A percentile compares a stretch with the other conserved stretches of the same genome.
Conservation (phyloP, 202 grass and related monocot genomes). For the Brachypodium distachyon region DNA sequence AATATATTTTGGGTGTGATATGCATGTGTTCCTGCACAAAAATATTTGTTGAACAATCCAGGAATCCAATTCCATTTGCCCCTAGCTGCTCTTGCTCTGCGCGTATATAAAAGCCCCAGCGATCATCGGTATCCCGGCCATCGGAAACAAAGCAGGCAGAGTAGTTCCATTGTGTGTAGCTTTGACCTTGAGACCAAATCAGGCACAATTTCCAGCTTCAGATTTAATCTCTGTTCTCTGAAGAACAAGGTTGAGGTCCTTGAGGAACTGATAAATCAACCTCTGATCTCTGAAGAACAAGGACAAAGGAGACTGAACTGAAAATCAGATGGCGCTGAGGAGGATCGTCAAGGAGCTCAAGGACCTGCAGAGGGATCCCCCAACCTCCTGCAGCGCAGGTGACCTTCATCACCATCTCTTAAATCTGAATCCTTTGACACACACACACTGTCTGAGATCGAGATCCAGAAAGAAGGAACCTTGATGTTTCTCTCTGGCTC, state of each 20-base stretch:
- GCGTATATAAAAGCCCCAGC: background rate
- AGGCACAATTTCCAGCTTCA: background rate
- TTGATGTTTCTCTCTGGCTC: too few species aligned
- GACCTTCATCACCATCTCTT: background rate
- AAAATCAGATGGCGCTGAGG: slow-evolving; percentile 67
- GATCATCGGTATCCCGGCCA: background rate
- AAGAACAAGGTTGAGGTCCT: background rate
- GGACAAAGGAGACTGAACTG: too few species aligned
- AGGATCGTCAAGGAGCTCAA: slow-evolving; percentile 76
- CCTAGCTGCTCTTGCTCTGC: background rate
- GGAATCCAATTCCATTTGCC: slow-evolving; percentile 44
- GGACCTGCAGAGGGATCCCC: slow-evolving; percentile 78
- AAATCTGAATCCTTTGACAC: background rate
- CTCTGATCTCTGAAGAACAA: too few species aligned
- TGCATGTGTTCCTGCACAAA: background rate
- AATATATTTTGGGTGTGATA: slow-evolving; percentile 46
- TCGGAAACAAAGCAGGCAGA: background rate
- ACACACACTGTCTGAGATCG: too few species aligned
- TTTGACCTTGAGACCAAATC: background rate
- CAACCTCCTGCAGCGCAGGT: slow-evolving; percentile 81
- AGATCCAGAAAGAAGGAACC: too few species aligned
- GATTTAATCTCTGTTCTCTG: background rate
- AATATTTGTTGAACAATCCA: slow-evolving; percentile 22
- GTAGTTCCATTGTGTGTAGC: background rate
- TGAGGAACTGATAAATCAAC: too few species aligned